These are phyloP conservation scores for Penicillium goetzii DNA, from an alignment of 495 filamentous ascomycete species.

Conservation along the genomic window DNA sequence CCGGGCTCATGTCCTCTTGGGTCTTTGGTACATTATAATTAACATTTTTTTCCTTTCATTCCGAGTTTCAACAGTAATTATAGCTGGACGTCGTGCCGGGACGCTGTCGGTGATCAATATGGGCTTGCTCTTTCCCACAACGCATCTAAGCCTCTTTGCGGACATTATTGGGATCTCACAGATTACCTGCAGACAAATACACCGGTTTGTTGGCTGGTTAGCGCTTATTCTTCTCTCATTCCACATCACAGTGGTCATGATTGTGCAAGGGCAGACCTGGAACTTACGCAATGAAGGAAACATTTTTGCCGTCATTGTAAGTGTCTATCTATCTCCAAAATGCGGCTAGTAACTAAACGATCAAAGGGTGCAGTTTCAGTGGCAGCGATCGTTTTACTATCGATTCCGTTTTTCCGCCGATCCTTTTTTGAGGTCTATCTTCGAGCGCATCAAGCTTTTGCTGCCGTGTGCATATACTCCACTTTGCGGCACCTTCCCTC, in stretches of 20 bases:
- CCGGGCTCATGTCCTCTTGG: conserved; percentile 4
- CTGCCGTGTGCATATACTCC: conserved; percentile 21
- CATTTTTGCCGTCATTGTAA: conserved; percentile 1
- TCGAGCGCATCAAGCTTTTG: conserved; percentile 28
- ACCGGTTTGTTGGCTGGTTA: conserved; percentile 23
- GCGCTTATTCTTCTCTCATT: conserved; percentile 8
- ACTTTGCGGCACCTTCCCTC: conserved; percentile 29
- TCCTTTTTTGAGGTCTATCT: conserved; percentile 29
- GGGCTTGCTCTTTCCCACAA: conserved; percentile 16
- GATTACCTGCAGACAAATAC: conserved; percentile 20
- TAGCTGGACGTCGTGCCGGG: conserved; percentile 4
- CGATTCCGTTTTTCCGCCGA: conserved; percentile 22
- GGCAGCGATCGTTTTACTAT: conserved; percentile 18
- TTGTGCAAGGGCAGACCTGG: conserved; percentile 6
- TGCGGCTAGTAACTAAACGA: conserved; percentile 11
- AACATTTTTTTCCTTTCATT: conserved; percentile 10
- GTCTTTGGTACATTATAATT: not conserved
- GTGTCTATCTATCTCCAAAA: not conserved
- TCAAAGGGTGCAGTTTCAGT: conserved; percentile 22
- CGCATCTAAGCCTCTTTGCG: conserved; percentile 22
- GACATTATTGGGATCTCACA: conserved; percentile 30
- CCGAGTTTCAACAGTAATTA: not conserved
- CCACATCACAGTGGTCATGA: conserved; percentile 4
- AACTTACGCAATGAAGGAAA: not conserved
- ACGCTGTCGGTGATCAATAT: conserved; percentile 13